Evolutionary conservation across 2,329 filamentous ascomycete species (phyloP).

Genomic region (Neofusicoccum umdonicola): DNA sequence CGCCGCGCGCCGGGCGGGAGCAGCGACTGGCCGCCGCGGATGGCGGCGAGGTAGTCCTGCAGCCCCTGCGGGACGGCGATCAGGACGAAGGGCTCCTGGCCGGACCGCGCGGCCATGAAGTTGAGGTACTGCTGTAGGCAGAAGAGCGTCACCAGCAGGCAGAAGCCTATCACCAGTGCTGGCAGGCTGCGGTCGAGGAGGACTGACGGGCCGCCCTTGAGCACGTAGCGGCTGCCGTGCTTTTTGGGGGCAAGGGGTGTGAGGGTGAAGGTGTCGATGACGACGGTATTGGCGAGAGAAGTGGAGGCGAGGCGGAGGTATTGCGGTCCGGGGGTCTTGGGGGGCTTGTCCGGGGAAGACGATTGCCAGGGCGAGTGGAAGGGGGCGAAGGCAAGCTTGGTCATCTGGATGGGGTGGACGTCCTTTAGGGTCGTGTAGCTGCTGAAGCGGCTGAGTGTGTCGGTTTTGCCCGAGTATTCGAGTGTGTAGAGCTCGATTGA

Average conservation of each 20-base stretch:
- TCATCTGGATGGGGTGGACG: slow-evolving; percentile 60
- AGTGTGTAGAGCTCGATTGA: slow-evolving; percentile 77
- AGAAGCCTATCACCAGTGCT: slow-evolving; percentile 59
- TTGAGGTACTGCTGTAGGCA: slow-evolving; percentile 61
- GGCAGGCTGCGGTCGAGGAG: slow-evolving; percentile 53
- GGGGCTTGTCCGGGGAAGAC: slow-evolving; percentile 18
- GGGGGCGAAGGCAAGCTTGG: slow-evolving; percentile 49
- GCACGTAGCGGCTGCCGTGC: slow-evolving; percentile 62
- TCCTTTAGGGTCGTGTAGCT: slow-evolving; percentile 52
- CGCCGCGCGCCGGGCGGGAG: slow-evolving; percentile 27
- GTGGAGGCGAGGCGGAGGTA: slow-evolving; percentile 77
- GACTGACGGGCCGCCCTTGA: slow-evolving; percentile 40
- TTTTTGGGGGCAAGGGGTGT: slow-evolving; percentile 48
- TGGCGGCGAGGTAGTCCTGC: slow-evolving; percentile 34
- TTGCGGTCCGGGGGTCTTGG: slow-evolving; percentile 45
- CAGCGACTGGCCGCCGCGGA: neutral
- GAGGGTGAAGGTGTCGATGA: slow-evolving; percentile 76
- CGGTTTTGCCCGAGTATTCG: slow-evolving; percentile 59
- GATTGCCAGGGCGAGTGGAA: slow-evolving; percentile 40
- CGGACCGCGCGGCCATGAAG: slow-evolving; percentile 56
- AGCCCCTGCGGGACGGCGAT: slow-evolving; percentile 53
- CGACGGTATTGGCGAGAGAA: slow-evolving; percentile 74
- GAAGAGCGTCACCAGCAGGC: slow-evolving; percentile 62
- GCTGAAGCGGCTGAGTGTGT: slow-evolving; percentile 48
- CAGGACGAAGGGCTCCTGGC: slow-evolving; percentile 24